Evolutionary conservation across 495 filamentous ascomycete species (phyloP).

Genomic region (Xylaria venustula): DNA sequence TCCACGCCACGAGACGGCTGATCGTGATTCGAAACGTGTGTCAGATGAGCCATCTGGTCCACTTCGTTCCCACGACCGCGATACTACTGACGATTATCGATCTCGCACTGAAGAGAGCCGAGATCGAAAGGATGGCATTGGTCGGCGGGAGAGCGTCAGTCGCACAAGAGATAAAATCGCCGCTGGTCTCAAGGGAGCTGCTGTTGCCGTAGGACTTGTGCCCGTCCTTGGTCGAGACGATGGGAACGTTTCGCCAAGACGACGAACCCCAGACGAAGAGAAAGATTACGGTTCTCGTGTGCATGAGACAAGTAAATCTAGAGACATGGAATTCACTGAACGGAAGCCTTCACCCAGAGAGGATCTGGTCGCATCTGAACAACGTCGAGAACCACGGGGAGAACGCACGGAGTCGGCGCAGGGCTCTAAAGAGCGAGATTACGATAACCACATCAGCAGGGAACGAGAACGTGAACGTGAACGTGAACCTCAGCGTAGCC

Average conservation of each 20-base stretch:
- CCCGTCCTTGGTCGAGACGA: slow-evolving; percentile 31
- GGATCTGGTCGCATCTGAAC: slow-evolving; percentile 18
- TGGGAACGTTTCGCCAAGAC: slow-evolving; percentile 29
- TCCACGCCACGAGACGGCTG: slow-evolving; percentile 28
- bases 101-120: slow-evolving; percentile 19
- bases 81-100: slow-evolving; percentile 17
- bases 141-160: slow-evolving; percentile 23
- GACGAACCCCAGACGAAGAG: slow-evolving; percentile 21
- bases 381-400: slow-evolving; percentile 29
- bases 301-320: slow-evolving; percentile 19
- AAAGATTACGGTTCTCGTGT: slow-evolving; percentile 16
- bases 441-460: slow-evolving; percentile 8
- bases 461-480: slow-evolving; percentile 13
- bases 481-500: slow-evolving; percentile 14
- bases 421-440: slow-evolving; percentile 32
- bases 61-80: slow-evolving; percentile 20
- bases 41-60: slow-evolving; percentile 35
- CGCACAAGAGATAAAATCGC: slow-evolving; percentile 36
- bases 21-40: slow-evolving; percentile 32
- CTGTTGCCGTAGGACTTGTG: slow-evolving; percentile 36
- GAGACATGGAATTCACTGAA: slow-evolving; percentile 20
- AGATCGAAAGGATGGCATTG: slow-evolving; percentile 25
- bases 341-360: slow-evolving; percentile 21
- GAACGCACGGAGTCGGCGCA: slow-evolving; percentile 20
- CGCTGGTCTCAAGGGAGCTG: slow-evolving; percentile 36